phyloP scores from a whole-genome alignment of 345 rosid genomes.

The Capsella bursapastoris region DNA sequence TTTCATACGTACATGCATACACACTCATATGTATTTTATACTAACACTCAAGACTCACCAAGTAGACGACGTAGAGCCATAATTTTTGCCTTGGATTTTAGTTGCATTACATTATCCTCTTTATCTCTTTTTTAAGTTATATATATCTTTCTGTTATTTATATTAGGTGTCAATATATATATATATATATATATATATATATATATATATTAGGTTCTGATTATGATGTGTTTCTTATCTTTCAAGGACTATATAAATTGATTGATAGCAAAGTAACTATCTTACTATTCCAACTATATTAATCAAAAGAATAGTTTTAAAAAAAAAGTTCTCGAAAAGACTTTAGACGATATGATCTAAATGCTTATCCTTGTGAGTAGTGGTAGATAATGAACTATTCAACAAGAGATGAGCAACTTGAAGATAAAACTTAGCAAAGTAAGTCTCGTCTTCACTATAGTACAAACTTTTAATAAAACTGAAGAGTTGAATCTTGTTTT shows the following conservation, averaged over 20 bases:
- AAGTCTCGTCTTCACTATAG: too few species aligned
- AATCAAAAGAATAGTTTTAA: neutral
- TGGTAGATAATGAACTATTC: slow-evolving; percentile 18
- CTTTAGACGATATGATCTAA: slow-evolving; percentile 29
- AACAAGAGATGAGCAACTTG: neutral
- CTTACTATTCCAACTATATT: slow-evolving; percentile 29
- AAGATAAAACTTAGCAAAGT: neutral
- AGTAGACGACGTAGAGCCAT: slow-evolving; percentile 36
- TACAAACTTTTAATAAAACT: neutral
- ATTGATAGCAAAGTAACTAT: slow-evolving; percentile 40
- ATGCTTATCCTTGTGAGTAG: slow-evolving; percentile 37
- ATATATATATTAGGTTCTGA: slow-evolving; percentile 34
- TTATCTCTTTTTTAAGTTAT: slow-evolving; percentile 38
- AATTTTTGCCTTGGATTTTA: slow-evolving; percentile 25
- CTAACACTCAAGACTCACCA: slow-evolving; percentile 38
- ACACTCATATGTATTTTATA: slow-evolving; percentile 31
- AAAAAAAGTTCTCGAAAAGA: slow-evolving; percentile 6
- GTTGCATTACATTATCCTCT: slow-evolving; percentile 43
- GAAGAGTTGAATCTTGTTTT: neutral
- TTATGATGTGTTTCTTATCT: slow-evolving; percentile 44
- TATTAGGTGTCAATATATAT: slow-evolving; percentile 33
- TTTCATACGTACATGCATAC: neutral
- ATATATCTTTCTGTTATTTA: slow-evolving; percentile 34
- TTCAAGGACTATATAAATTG: slow-evolving; percentile 35
- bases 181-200: slow-evolving; percentile 31